Evolutionary conservation across 2,329 filamentous ascomycete genomes (phyloP).

Genomic region (Exophiala mesophila): DNA sequence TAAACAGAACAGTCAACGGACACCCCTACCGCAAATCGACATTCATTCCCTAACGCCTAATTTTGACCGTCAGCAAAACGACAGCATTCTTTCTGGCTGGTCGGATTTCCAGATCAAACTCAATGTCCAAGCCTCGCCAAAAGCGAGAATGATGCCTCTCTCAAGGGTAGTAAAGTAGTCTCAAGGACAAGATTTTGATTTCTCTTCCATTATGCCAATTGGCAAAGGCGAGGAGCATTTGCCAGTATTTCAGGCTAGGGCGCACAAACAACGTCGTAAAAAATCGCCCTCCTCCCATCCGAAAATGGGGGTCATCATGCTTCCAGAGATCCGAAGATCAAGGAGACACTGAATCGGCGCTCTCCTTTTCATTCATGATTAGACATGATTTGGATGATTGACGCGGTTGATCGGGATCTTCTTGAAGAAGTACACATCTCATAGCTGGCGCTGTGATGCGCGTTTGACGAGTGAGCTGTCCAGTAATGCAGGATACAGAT

Average conservation of each 20-base stretch:
- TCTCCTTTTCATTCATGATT: conserved; percentile 48
- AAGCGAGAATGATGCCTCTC: conserved; percentile 53
- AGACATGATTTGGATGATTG: conserved; percentile 57
- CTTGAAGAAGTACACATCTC: conserved; percentile 43
- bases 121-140: conserved; percentile 28
- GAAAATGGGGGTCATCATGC: conserved; percentile 32
- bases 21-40: conserved; percentile 7
- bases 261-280: conserved; percentile 96
- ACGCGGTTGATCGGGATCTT: conserved; percentile 60
- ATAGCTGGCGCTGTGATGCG: conserved; percentile 51
- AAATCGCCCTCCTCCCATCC: conserved; percentile 64
- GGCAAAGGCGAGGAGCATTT: conserved; percentile 31
- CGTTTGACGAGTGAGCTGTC: conserved; percentile 42
- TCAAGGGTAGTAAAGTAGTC: conserved; percentile 74
- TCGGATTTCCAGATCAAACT: conserved; percentile 27
- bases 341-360: conserved; percentile 46
- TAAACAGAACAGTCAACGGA: conserved; percentile 3
- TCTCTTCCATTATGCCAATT: conserved; percentile 53
- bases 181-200: conserved; percentile 93
- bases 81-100: conserved; percentile 11
- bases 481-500: conserved; percentile 27
- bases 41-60: conserved; percentile 12
- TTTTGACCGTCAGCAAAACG: conserved; percentile 4
- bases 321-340: conserved; percentile 27
- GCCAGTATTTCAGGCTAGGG: conserved; percentile 48